Evolutionary conservation across 495 filamentous ascomycete genomes (phyloP), one percentile per base, ranked within the genome.

Genomic region (Hyphodiscus hymeniophilus): DNA sequence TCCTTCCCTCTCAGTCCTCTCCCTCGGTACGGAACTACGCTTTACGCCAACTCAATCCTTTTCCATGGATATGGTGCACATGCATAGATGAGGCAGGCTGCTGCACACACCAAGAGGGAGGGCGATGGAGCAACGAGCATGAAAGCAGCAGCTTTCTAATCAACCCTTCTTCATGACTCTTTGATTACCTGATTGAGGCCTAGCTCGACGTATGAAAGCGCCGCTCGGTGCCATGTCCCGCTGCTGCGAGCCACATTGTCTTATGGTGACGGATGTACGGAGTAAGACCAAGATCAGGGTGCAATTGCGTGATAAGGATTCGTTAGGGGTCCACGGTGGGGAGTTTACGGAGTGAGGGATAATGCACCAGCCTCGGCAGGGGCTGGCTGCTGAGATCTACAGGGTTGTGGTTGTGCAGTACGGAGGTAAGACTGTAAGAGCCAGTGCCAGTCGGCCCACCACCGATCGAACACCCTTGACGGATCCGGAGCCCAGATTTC

Each of bases 231-330:
- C 34, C 34, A 38, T 38, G 34, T n/a, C n/a, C 34, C 18, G 7
- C 34, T 15, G 7, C 34, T 16, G 13, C 10, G 17, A n/a, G 28
- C 26, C 5, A 5, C 26, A 4, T 28, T 28, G 26, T 10, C 26
- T 28, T n/a, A n/a, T n/a, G n/a, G n/a, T n/a, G n/a, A n/a, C n/a
- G n/a, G n/a, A n/a, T n/a, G n/a, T 5, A 28, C 26, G 26, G 26
- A 28, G 26, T 28, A 28, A 28, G 10, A 28, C 26, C 10, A 28
- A 23, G 13, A 35, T n/a, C 21, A 38, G 44, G 42, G 23, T 35
- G n/a, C 13, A 31, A 53, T 53, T 53, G 51, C 51, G 51, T 53
- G 51, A 44, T 48, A 38, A 21, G 7, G 30, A n/a, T 32, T n/a
- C n/a, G 7, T n/a, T n/a, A 7, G 30, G 7, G 7, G 30, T 32